A percentile compares a stretch with the other conserved stretches of the same genome.
phyloP scores from a whole-genome alignment of 768 basidiomycete species.

The Hypholoma sublateritium region DNA sequence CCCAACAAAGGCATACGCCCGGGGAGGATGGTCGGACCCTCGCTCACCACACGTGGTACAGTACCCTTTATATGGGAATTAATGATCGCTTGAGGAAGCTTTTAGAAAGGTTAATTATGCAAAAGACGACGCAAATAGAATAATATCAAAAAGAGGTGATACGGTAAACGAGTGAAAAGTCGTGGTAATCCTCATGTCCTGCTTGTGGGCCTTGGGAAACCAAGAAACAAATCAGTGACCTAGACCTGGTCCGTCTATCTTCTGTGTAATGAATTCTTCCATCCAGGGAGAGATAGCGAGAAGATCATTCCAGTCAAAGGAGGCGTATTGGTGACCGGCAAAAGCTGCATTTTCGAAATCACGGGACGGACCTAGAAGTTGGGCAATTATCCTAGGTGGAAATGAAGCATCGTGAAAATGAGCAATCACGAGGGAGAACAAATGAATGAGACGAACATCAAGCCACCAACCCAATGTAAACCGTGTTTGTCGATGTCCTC shows the following conservation, averaged over 20 bases:
- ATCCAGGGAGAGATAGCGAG: slow-evolving; percentile 80
- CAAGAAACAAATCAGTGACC: slow-evolving; percentile 39
- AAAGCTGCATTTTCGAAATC: slow-evolving; percentile 39
- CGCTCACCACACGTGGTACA: slow-evolving; percentile 13
- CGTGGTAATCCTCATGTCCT: not conserved
- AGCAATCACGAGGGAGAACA: slow-evolving; percentile 4
- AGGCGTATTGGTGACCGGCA: slow-evolving; percentile 61
- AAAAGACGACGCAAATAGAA: not conserved
- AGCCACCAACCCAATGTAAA: slow-evolving; percentile 69
- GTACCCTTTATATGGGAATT: slow-evolving; percentile 4
- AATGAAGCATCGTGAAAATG: not conserved
- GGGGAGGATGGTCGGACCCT: not conserved
- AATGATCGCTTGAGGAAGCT: slow-evolving; percentile 2
- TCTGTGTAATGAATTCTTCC: slow-evolving; percentile 59
- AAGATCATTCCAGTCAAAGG: slow-evolving; percentile 70
- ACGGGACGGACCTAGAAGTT: slow-evolving; percentile 48
- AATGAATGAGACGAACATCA: slow-evolving; percentile 50
- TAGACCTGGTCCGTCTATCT: slow-evolving; percentile 71
- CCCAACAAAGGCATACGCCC: slow-evolving; percentile 15
- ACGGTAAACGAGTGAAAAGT: not conserved
- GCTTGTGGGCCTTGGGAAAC: not conserved
- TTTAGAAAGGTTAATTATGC: not conserved
- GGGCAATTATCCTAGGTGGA: slow-evolving; percentile 57
- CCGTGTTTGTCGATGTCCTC: slow-evolving; percentile 56
- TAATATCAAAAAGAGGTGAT: not conserved